phyloP scores from a whole-genome alignment of 495 filamentous ascomycete genomes.

The Podospora tetraspora region DNA sequence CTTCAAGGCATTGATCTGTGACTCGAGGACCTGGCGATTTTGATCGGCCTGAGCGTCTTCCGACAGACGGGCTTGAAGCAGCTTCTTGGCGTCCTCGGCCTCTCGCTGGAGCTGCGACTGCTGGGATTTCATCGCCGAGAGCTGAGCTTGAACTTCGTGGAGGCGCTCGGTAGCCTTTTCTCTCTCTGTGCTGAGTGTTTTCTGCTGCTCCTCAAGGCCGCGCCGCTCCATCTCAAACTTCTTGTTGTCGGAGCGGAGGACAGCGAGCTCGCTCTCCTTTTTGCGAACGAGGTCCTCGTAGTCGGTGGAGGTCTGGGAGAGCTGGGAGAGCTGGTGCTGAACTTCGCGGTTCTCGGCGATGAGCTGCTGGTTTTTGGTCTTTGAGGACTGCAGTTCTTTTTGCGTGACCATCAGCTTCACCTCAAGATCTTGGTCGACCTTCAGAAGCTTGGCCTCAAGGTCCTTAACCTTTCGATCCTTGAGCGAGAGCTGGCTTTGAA shows the following conservation, averaged over 20 bases:
- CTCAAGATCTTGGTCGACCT: constrained; percentile 84
- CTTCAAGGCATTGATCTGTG: constrained; percentile 84
- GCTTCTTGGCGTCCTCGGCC: constrained; percentile 76
- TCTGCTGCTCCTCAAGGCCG: constrained; percentile 69
- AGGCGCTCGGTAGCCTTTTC: constrained; percentile 74
- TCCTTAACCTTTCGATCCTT: constrained; percentile 90
- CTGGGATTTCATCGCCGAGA: constrained; percentile 79
- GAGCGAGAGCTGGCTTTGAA: constrained; percentile 81
- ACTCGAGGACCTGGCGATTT: constrained; percentile 78
- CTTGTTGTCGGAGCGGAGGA: constrained; percentile 77
- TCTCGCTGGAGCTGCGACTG: constrained; percentile 79
- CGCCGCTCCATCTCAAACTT: constrained; percentile 72
- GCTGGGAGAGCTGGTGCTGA: constrained; percentile 75
- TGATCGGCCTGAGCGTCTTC: constrained; percentile 84
- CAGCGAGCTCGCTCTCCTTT: constrained; percentile 87
- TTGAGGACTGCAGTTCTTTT: constrained; percentile 73
- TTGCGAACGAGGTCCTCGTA: constrained; percentile 89
- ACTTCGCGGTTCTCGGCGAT: constrained; percentile 77
- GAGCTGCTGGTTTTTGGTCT: constrained; percentile 67
- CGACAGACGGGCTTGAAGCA: constrained; percentile 81
- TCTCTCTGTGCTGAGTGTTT: constrained; percentile 62
- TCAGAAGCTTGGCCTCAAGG: constrained; percentile 75
- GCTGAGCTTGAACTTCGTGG: constrained; percentile 79
- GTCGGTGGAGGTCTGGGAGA: constrained; percentile 85
- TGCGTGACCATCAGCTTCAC: constrained; percentile 74